A percentile compares a stretch with the other conserved stretches of the same genome.
These are phyloP conservation scores for Camellia oleifera DNA, from an alignment of 179 eudicot genomes.

Conservation along the genomic window DNA sequence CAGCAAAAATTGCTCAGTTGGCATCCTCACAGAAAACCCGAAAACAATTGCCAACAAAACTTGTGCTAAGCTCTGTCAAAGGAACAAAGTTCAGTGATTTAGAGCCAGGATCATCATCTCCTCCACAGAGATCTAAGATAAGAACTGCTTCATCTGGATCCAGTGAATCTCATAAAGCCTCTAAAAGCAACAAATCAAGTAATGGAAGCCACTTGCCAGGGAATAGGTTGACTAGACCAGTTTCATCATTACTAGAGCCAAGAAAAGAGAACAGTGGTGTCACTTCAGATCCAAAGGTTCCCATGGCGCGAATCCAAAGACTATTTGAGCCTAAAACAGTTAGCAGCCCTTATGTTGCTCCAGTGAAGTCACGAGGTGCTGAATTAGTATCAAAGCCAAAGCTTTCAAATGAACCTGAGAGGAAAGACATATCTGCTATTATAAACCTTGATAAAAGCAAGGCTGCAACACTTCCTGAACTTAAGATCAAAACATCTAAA, in stretches of 20 bases:
- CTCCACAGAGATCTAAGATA: slow-evolving; percentile 84
- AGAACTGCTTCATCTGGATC: slow-evolving; percentile 49
- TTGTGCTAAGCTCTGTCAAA: too few relatives aligned
- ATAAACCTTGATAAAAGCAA: slow-evolving; percentile 50
- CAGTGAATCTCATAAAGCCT: slow-evolving; percentile 44
- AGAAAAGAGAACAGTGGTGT: slow-evolving; percentile 45
- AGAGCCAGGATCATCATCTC: slow-evolving; percentile 89
- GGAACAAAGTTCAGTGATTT: slow-evolving; percentile 65
- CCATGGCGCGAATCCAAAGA: slow-evolving; percentile 70
- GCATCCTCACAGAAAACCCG: too few relatives aligned
- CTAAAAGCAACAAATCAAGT: slow-evolving; percentile 46
- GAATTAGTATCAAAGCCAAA: slow-evolving; percentile 49
- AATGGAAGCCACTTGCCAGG: slow-evolving; percentile 39
- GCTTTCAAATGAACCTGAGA: slow-evolving; percentile 42
- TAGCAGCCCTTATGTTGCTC: slow-evolving; percentile 34
- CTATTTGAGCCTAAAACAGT: slow-evolving; percentile 82
- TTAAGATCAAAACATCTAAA: slow-evolving; percentile 50
- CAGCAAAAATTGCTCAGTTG: too few relatives aligned
- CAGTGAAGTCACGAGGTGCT: slow-evolving; percentile 43
- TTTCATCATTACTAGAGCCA: slow-evolving; percentile 56
- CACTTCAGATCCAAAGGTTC: slow-evolving; percentile 66
- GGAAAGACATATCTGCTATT: slow-evolving; percentile 49
- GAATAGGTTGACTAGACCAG: slow-evolving; percentile 67
- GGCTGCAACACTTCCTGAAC: slow-evolving; percentile 64
- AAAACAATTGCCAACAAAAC: too few relatives aligned